Percentiles rank a stretch among this genome's conserved stretches.
Evolutionary conservation across 371 early-diverging fungal species (phyloP).

Genomic region (Lichtheimia hyalospora): DNA sequence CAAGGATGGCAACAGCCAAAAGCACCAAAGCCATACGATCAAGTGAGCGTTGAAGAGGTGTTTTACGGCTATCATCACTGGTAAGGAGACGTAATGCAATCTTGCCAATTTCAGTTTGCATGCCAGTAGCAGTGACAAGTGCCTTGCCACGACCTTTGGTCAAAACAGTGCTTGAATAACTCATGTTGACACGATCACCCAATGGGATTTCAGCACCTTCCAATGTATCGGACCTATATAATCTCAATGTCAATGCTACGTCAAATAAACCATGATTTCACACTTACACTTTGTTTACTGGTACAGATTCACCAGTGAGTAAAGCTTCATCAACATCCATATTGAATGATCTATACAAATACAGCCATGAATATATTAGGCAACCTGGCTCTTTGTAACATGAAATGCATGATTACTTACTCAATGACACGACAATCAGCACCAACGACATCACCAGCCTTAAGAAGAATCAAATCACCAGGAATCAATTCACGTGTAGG

Average conservation of each 20-base stretch:
- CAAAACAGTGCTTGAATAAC: slow-evolving; percentile 59
- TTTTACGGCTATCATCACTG: slow-evolving; percentile 60
- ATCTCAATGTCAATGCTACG: neutral
- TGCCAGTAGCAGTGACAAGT: slow-evolving; percentile 81
- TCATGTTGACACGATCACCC: slow-evolving; percentile 67
- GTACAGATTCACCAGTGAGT: slow-evolving; percentile 80
- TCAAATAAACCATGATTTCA: neutral
- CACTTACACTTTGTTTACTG: slow-evolving; percentile 58
- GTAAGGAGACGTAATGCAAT: slow-evolving; percentile 85
- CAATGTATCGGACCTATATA: slow-evolving; percentile 5
- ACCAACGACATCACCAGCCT: slow-evolving; percentile 88
- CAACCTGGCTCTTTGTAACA: neutral
- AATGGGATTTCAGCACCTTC: slow-evolving; percentile 32
- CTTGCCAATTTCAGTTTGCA: slow-evolving; percentile 89
- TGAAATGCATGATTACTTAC: slow-evolving; percentile 18
- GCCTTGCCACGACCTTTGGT: slow-evolving; percentile 59
- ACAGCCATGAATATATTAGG: neutral
- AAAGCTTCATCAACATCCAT: slow-evolving; percentile 88
- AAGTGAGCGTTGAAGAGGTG: slow-evolving; percentile 68
- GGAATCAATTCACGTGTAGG: slow-evolving; percentile 82
- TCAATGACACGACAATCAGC: slow-evolving; percentile 90
- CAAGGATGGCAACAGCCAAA: slow-evolving; percentile 47
- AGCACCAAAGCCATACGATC: slow-evolving; percentile 66
- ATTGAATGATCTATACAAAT: slow-evolving; percentile 50
- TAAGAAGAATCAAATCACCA: slow-evolving; percentile 86